Percentiles rank a stretch among this genome's conserved stretches.
Conservation (phyloP, 768 basidiomycete genomes). For the Saitozyma podzolica region DNA sequence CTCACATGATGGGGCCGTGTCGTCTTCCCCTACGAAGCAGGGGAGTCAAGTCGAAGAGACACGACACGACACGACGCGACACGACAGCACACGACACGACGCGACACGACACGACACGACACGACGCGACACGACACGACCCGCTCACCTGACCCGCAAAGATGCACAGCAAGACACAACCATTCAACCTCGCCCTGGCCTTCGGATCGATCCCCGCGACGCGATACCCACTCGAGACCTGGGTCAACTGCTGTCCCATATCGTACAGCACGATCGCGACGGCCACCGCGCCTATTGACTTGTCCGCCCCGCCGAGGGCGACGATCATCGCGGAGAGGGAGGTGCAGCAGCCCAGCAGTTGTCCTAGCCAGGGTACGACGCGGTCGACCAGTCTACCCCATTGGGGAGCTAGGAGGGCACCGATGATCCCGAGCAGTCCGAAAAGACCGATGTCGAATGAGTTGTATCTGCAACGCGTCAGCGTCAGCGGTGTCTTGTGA, state of each 20-base stretch:
- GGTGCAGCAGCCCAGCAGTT: constrained; percentile 60
- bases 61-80: too few species aligned
- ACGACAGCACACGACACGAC: constrained; percentile 1
- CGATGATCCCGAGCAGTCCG: constrained; percentile 69
- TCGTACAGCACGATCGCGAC: constrained; percentile 70
- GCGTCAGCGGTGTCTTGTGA: neutral
- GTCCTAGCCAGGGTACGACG: constrained; percentile 75
- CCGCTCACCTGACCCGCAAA: constrained; percentile 67
- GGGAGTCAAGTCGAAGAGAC: too few species aligned
- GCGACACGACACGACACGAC: neutral
- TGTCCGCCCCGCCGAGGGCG: constrained; percentile 69
- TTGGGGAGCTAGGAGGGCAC: constrained; percentile 64
- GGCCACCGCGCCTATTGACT: constrained; percentile 69
- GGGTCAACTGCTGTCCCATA: constrained; percentile 69
- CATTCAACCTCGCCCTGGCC: constrained; percentile 73
- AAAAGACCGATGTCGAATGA: constrained; percentile 69
- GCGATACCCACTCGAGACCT: constrained; percentile 65
- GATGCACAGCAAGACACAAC: constrained; percentile 69
- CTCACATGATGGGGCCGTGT: neutral
- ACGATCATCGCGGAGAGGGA: constrained; percentile 52
- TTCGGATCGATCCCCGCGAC: constrained; percentile 56
- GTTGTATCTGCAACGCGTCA: constrained; percentile 47
- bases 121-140: neutral
- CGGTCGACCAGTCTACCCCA: constrained; percentile 69
- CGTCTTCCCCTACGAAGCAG: too few species aligned